Base-by-base conservation (phyloP, 1,139 yeast species). In the Magnusiomyces ingens region DNA sequence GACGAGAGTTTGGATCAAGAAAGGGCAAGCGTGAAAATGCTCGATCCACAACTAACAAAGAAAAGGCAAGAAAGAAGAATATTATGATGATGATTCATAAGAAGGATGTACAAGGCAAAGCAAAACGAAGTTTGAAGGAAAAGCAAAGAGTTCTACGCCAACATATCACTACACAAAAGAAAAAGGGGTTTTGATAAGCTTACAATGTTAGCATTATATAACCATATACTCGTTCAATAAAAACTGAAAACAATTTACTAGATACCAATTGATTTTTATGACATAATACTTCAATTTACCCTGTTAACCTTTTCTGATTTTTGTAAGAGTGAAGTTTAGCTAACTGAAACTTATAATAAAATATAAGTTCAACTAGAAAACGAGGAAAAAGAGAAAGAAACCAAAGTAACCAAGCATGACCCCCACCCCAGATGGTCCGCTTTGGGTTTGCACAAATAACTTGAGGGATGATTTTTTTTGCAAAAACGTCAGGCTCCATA, bases 1-100 rank as follows among this genome's bases (percentile, higher is more conserved):
- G 48, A 15, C 81, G 97, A 67, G 96, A 86, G 55, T 91, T 83
- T 64, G 96, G 97, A 36, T 85, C 96, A 17, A 81, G 84, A 67
- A 85, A 82, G 73, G 95, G 96, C 63, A 80, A 90, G 70, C 64
- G 63, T 44, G 67, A 64, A 15, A 75, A 74, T 57, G 79, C 84
- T 38, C 96, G 85, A 66, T 87, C 96, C 45, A 91, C 98, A 18
- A 94, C 99, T 15, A 93, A 93, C 71, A 83, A 82, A 71, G 97
- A 94, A 71, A 93, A 93, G 81, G 95, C 91, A 19, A 80, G 98
- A 70, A 89, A 89, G 90, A 93, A 93, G 96, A 94, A 93, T 73
- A 93, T 90, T 68, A 93, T 94, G 68, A 93, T 93, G 99, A 87
- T 87, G 91, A 86, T 93, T 63, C 99, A 93, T 73, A 93, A 93